Base-by-base conservation (phyloP, 1,284 basidiomycete species). In the Chondrostereum purpureum region DNA sequence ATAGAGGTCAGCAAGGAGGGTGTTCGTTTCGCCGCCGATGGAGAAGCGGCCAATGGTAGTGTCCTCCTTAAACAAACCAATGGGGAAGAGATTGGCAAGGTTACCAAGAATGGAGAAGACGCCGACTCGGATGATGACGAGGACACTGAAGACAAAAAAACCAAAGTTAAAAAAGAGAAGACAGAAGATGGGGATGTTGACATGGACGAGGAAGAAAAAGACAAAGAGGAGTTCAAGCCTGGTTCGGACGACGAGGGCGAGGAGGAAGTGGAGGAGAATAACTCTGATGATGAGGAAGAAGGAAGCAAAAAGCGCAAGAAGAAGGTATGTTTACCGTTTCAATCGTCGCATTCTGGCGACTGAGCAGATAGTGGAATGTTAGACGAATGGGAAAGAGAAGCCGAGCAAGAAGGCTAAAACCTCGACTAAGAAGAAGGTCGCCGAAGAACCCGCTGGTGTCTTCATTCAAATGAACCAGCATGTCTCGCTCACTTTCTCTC, bases 1-100 rank as follows among this genome's bases (percentile, higher is more conserved):
- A 96, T 99, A 62, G 93, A 98, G 56, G 92, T 96, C 34, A 83
- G 83, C 52, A 98, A 99, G 63, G 95, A 99, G 62, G 96, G 95
- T 37, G 88, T 98, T 14, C 77, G 90, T n/a, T 99, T 99, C 65
- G 78, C 81, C 8, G 80, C 84, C 38, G 94, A 98, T 42, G 96
- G 96, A 36, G 96, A 99, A 65, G 83, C 93, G 5, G 95, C 95
- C 10, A 93, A 90, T 47, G 95, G 93, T 1, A 86, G 73, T 54
- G 85, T 99, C 5, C 74, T 96, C 18, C 68, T 99, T 41, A 91
- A 92, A 66, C 91, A 51, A 14, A 61, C 59, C 6, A 58, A 56
- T 13, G 58, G 56, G 14, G 61, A 70, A 49, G 77, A 69, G 48
- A 67, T 69, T 20, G 77, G 78, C 10, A 64, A 65, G 1, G 66